Evolutionary conservation across 192 early-diverging fungal species (phyloP), one percentile per base, ranked within the genome.

Genomic region (Podila clonocystis): DNA sequence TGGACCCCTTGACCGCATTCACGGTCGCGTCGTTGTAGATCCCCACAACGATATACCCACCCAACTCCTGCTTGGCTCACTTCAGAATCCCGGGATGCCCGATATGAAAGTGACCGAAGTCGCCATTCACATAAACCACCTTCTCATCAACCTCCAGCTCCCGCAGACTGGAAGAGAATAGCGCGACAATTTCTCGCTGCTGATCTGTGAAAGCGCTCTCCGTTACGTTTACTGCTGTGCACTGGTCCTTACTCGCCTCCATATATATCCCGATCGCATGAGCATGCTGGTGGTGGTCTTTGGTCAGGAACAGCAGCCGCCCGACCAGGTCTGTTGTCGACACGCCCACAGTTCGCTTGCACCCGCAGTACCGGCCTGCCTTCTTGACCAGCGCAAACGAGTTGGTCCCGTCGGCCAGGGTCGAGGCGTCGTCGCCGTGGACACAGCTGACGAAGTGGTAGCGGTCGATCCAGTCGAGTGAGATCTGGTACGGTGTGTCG

Each of bases 401-500:
- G 80, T 98, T 96, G 12, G 93, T 91, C 11, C 96, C 96, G 76
- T 98, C 96, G 30, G 95, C 94, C 58, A 93, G 82, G 4, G 97
- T 98, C 24, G 97, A 97, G 63, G 95, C 94, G 83, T 97, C 97
- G 73, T 98, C 96, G 20, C 97, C 97, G 59, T 98, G 97, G n/a
- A 97, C 96, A 70, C 94, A 95, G 85, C 93, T 95, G 84, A 95
- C 97, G 68, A 93, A 93, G 70, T 94, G 61, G 86, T 95, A 94
- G 63, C 87, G 65, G 78, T 94, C 89, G 75, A 98, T 84, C n/a
- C 89, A 73, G 72, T 96, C 95, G 36, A 98, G 79, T 5, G 89
- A 89, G 45, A 95, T 98, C 55, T 90, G 84, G 73, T 98, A 98
- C 15, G 97, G 97, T 31, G 97, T 96, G 65, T 98, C 85, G 58